A percentile compares a stretch with the other conserved stretches of the same genome.
phyloP scores from a whole-genome alignment of 345 rosid species.

The Mallotus nudiflorus region DNA sequence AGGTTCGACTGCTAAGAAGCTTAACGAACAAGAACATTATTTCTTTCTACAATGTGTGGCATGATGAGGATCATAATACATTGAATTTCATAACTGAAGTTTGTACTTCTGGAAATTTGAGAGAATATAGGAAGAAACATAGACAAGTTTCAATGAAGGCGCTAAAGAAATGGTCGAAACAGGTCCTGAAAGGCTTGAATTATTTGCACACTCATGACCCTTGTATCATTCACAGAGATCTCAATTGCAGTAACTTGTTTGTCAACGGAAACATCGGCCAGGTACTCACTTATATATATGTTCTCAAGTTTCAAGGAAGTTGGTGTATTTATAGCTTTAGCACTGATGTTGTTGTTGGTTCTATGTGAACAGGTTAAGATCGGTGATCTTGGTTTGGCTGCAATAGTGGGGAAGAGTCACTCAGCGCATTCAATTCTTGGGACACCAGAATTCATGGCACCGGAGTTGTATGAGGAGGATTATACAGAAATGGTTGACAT shows the following conservation, averaged over 20 bases:
- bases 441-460: slow-evolving; percentile 95
- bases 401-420: slow-evolving; percentile 67
- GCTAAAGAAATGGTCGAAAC: slow-evolving; percentile 87
- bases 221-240: slow-evolving; percentile 83
- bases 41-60: slow-evolving; percentile 60
- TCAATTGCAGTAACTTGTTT: slow-evolving; percentile 86
- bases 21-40: slow-evolving; percentile 62
- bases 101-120: slow-evolving; percentile 82
- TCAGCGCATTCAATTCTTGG: slow-evolving; percentile 79
- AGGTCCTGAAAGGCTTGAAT: slow-evolving; percentile 71
- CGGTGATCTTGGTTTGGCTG: slow-evolving; percentile 86
- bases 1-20: slow-evolving; percentile 56
- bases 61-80: slow-evolving; percentile 43
- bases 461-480: slow-evolving; percentile 81
- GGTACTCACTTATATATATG: slow-evolving; percentile 35
- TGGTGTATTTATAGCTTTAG: too few relatives aligned
- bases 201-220: slow-evolving; percentile 82
- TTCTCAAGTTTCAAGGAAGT: neutral
- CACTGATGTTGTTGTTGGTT: neutral
- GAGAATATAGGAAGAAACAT: slow-evolving; percentile 81
- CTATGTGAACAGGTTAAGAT: slow-evolving; percentile 60
- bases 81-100: slow-evolving; percentile 91
- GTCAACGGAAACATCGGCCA: slow-evolving; percentile 86
- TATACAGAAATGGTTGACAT: slow-evolving; percentile 82
- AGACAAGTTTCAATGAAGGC: slow-evolving; percentile 78